These are phyloP conservation scores for Metschnikowia cubensis DNA, from an alignment of 805 yeast species.

Conservation along the genomic window DNA sequence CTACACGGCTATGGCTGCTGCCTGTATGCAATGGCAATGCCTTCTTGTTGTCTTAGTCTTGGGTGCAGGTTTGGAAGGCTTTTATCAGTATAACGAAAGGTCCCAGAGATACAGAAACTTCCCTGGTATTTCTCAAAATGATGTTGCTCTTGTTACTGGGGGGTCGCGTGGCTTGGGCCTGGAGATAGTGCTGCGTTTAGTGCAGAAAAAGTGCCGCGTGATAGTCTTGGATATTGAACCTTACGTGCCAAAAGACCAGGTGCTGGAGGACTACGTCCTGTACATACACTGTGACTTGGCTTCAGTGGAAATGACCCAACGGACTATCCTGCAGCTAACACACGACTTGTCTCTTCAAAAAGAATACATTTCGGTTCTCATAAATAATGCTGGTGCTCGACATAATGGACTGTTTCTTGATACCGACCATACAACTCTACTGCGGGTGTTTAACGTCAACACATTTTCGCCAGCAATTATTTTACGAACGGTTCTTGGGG, in stretches of 20 bases:
- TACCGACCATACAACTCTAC: constrained; percentile 20
- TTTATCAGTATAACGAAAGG: neutral
- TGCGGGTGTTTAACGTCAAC: constrained; percentile 28
- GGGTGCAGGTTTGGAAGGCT: neutral
- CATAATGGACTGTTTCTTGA: constrained; percentile 29
- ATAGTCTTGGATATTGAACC: constrained; percentile 28
- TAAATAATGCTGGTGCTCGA: constrained; percentile 51
- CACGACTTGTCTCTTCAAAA: constrained; percentile 3
- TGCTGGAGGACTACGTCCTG: constrained; percentile 14
- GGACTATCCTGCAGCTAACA: constrained; percentile 13
- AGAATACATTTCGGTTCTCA: constrained; percentile 27
- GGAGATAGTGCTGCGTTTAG: constrained; percentile 30
- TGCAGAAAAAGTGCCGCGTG: constrained; percentile 18
- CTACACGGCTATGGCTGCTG: neutral
- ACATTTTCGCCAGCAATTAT: constrained; percentile 29
- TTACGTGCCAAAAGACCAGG: neutral
- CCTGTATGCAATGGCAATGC: neutral
- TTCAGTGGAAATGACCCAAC: constrained; percentile 14
- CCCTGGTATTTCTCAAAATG: constrained; percentile 4
- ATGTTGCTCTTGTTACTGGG: constrained; percentile 44
- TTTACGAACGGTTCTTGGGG: constrained; percentile 18
- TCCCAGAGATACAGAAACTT: neutral
- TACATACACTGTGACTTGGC: constrained; percentile 26
- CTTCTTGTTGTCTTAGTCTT: neutral
- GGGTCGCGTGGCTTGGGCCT: constrained; percentile 51